Conservation (phyloP, 2,329 filamentous ascomycete species). For the Aspergillus thermomutatus region DNA sequence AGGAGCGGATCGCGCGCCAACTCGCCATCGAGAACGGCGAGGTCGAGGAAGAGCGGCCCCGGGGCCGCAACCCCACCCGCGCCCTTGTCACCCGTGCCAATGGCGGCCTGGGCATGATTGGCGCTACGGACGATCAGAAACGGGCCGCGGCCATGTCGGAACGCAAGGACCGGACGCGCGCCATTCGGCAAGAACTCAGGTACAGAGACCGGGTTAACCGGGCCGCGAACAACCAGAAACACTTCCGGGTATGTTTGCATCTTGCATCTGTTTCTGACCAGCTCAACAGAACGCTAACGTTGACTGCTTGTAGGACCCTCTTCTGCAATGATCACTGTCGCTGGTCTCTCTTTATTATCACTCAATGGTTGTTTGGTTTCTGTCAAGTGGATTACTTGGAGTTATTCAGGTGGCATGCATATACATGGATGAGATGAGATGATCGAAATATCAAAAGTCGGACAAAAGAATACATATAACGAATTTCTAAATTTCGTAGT, state of each 20-base stretch:
- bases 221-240: conserved; percentile 73
- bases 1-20: conserved; percentile 67
- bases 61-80: conserved; percentile 43
- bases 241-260: conserved; percentile 56
- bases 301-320: conserved; percentile 45
- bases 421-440: background rate
- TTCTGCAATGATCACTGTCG: conserved; percentile 46
- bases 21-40: conserved; percentile 54
- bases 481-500: background rate
- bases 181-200: conserved; percentile 59
- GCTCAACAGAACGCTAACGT: background rate
- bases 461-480: background rate
- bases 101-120: conserved; percentile 71
- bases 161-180: conserved; percentile 64
- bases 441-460: background rate
- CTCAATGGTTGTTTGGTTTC: background rate
- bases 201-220: conserved; percentile 70
- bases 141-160: conserved; percentile 63
- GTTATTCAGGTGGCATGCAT: background rate
- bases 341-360: background rate
- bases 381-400: background rate
- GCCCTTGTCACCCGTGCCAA: conserved; percentile 65
- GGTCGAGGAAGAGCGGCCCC: conserved; percentile 44
- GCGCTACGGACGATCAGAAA: conserved; percentile 73
- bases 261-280: background rate